Base-by-base conservation (phyloP, 2,329 filamentous ascomycete species). In the Pestalotiopsis fici region DNA sequence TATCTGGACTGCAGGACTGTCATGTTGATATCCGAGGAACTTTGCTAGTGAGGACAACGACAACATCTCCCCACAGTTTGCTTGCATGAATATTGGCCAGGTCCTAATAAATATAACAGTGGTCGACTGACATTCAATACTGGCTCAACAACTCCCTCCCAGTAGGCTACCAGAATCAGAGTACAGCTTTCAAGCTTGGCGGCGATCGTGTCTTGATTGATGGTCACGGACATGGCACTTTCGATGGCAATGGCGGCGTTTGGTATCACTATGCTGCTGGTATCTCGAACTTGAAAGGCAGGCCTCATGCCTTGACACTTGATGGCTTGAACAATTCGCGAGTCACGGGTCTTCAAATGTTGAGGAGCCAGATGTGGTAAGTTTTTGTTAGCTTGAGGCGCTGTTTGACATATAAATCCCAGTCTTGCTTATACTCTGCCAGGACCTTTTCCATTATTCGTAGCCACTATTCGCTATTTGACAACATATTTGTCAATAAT, bases 331-430 rank as follows among this genome's bases (percentile, higher is more conserved):
- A 78, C 2, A 60, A 60, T 13, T 60, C 57, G 27, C 25, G 28
- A 15, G 28, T 60, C 4, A 60, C 57, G 57, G 57, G 57, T 3
- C 18, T 60, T 27, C 27, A 60, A 88, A 87, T 69, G 76, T 89
- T 9, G 82, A 87, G 68, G 21, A 86, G 83, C 68, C 87, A 89
- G 76, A 89, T 90, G 87, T 90, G 87, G 64, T 71, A 65, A 64
- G 69, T 68, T 12, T 4, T 21, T 5, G 50, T 5, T 2, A 4
- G 7, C 18, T 50, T 9, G 43, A 15, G 43, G 18, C 18, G 4
- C 21, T 50, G 6, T 21, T 50, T 3, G 18, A 7, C 18, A 2
- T 18, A 50, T 50, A 7, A 18, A n/a, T 23, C 43, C 18, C 18
- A 50, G 43, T 50, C 23, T 7, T 23, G 13, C 47, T 39, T 2